Conservation (phyloP, 1,284 basidiomycete genomes). For the Takashimella koratensis region DNA sequence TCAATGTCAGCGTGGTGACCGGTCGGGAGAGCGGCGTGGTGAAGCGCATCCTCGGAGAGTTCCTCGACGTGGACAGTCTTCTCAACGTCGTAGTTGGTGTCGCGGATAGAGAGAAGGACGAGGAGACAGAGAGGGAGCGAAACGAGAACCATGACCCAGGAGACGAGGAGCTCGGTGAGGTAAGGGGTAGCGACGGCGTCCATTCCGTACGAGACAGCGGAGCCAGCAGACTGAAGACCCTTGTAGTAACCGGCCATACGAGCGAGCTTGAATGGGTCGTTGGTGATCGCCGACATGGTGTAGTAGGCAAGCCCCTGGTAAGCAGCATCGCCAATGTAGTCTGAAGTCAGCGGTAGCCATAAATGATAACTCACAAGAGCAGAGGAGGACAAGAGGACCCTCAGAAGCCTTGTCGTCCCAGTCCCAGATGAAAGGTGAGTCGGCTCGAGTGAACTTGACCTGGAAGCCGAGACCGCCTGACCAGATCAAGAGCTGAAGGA, state of each 20-base stretch:
- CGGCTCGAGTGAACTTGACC: constrained; percentile 9
- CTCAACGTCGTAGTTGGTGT: constrained; percentile 33
- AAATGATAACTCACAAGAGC: too few species aligned
- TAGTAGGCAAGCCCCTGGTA: constrained; percentile 48
- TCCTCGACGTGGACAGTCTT: constrained; percentile 31
- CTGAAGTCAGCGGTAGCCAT: too few species aligned
- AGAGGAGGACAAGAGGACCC: constrained; percentile 12
- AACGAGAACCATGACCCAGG: constrained; percentile 33
- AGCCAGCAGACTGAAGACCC: constrained; percentile 46
- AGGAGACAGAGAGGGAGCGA: constrained; percentile 31
- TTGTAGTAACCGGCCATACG: constrained; percentile 48
- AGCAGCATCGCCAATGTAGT: constrained; percentile 45
- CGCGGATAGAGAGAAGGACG: constrained; percentile 28
- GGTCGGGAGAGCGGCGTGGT: constrained; percentile 27
- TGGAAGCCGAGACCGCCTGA: constrained; percentile 38
- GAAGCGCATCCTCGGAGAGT: constrained; percentile 15
- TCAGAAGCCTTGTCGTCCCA: constrained; percentile 4
- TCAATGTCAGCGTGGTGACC: constrained; percentile 21
- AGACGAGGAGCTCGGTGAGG: constrained; percentile 38
- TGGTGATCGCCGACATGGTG: constrained; percentile 29
- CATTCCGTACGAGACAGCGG: constrained; percentile 54
- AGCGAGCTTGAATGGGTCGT: constrained; percentile 42
- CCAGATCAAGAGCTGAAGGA: constrained; percentile 35
- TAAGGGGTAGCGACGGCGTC: constrained; percentile 50
- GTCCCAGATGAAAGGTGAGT: constrained; percentile 2